Evolutionary conservation across 1,284 basidiomycete genomes (phyloP), one percentile per base, ranked within the genome.

Genomic region (Cutaneotrichosporon mucoides): DNA sequence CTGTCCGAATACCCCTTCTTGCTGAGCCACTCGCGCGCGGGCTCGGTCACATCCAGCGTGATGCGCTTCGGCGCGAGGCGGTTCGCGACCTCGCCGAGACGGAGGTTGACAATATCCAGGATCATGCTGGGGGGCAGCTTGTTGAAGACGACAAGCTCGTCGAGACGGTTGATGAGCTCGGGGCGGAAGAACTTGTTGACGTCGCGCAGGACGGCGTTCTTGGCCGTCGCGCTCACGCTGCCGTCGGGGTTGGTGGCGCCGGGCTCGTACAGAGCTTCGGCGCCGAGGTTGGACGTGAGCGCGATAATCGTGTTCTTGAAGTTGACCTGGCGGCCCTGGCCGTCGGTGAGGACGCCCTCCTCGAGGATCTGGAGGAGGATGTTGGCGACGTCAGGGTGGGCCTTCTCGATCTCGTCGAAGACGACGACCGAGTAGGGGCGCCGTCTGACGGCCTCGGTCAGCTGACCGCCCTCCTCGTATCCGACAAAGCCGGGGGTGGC

Each of bases 401-500:
- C 92, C 76, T 95, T 94, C 78, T 95, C 92, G 40, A 95, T 84
- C 75, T 94, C 92, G 70, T 95, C 92, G 57, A 75, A 74, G 3
- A 75, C 75, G 7, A 78, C 73, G 4, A 78, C 75, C 11, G 75
- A 68, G 65, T 78, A 78, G 4, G 76, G 91, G 67, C 86, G 87
- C 35, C 90, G 82, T 37, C 91, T 81, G 33, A 94, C 90, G 15
- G 89, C 89, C 74, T 94, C 92, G 0, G 90, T 93, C 49, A 95
- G 76, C 70, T 93, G 89, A 24, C 89, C 79, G 10, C 78, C 79
- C 77, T 95, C 90, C 69, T 97, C 92, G 69, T 92, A 91, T 2
- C 94, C 95, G 15, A 98, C 88, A 69, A 94, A 96, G 6, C 93
- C 92, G 5, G 92, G 90, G 0, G 92, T 89, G 0, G 92, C 89